Evolutionary conservation across 352 stramenopile genomes (phyloP).

Genomic region (Albugo candida): DNA sequence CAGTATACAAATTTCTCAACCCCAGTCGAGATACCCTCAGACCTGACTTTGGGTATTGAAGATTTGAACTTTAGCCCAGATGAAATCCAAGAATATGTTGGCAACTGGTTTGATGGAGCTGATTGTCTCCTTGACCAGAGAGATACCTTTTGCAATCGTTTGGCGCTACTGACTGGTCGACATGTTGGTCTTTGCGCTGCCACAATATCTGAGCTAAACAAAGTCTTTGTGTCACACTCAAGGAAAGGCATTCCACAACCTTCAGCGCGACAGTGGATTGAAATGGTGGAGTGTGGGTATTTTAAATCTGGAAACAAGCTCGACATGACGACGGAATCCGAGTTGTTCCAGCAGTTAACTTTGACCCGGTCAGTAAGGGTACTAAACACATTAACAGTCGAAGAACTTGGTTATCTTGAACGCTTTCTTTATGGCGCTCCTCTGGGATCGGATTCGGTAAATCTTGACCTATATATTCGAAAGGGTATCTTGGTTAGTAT

Average conservation of each 20-base stretch:
- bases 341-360: conserved; percentile 4
- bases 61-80: conserved; percentile 2
- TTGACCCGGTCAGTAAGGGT: conserved; percentile 7
- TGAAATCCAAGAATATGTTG: conserved; percentile 7
- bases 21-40: not conserved
- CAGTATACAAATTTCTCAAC: not conserved
- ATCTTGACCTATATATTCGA: conserved; percentile 5
- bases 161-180: conserved; percentile 2
- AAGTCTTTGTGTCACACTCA: not conserved
- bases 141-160: conserved; percentile 1
- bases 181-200: conserved; percentile 5
- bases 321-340: not conserved
- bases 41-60: conserved; percentile 2
- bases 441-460: conserved; percentile 1
- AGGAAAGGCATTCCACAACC: not conserved
- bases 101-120: conserved; percentile 5
- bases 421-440: not conserved
- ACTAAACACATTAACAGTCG: conserved; percentile 5
- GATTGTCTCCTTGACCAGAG: not conserved
- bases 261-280: conserved; percentile 4
- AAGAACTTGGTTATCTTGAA: conserved; percentile 6
- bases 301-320: too few relatives aligned
- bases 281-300: conserved; percentile 3
- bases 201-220: conserved; percentile 2
- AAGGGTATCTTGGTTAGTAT: conserved; percentile 6